Base-by-base conservation (phyloP, 1,284 basidiomycete species). In the Chalciporus sp. region DNA sequence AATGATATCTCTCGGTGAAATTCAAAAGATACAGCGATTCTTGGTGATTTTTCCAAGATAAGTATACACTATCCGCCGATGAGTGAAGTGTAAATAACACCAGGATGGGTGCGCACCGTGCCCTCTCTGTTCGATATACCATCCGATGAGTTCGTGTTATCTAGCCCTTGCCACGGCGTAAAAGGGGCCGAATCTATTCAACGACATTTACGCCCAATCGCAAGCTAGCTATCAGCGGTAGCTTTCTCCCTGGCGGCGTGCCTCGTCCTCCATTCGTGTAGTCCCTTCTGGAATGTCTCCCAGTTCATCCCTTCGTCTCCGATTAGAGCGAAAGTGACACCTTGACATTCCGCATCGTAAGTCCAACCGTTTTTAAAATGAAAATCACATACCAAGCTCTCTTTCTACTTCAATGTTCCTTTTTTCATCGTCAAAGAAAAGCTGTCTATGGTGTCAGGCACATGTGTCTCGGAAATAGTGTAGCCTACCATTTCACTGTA, bases 401-500 rank as follows among this genome's bases (percentile, higher is more conserved):
- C 74, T 76, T 65, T 92, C 87, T 0, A 92, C 90, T 58, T 94
- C 90, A 27, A 76, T 78, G 62, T 94, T 94, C 29, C 91, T 77
- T 51, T 66, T 68, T 66, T 94, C 92, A 61, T 94, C 92, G 58
- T 94, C 91, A 58, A 90, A 94, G 72, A 94, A 94, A 3, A 94
- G 75, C 91, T 88, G 49, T 35, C 52, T 37, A 31, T 26, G 12
- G 26, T 7, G 19, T 58, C n/a, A 48, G 33, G 33, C 42, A 20
- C 4, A 49, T 10, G 8, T 16, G 39, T 16, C 42, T 47, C 23
- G n/a, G 42, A 27, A 29, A 10, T 44, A 49, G 28, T 56, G n/a
- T 4, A 42, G 59, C 77, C 14, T 47, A 89, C 90, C 93, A 94
- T 95, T 61, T 94, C 86, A 4, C 82, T 80, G 64, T 92, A 95